These are phyloP conservation scores for Taphrina pruni DNA, from an alignment of 1,139 yeast genomes.

Conservation along the genomic window DNA sequence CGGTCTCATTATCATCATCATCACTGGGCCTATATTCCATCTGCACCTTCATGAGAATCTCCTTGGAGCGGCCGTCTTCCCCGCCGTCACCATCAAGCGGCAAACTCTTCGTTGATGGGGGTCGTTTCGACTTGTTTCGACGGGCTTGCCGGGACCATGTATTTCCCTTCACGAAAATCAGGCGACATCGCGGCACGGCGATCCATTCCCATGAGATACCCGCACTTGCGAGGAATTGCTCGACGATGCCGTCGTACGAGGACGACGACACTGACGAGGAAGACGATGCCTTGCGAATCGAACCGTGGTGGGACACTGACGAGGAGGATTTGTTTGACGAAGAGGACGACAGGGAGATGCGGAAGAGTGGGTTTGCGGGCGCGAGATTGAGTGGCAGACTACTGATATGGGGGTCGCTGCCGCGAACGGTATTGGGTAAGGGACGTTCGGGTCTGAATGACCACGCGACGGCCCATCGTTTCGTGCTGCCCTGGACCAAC, in stretches of 20 bases:
- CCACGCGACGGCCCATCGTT: slow-evolving; percentile 56
- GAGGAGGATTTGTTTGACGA: background rate
- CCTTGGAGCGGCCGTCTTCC: background rate
- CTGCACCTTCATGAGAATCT: background rate
- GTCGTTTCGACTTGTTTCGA: slow-evolving; percentile 27
- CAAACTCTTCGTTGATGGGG: too few species aligned
- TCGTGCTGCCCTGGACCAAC: slow-evolving; percentile 45
- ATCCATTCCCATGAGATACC: slow-evolving; percentile 10
- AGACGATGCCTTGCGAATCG: too few species aligned
- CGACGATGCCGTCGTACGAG: slow-evolving; percentile 2
- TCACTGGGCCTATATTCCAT: background rate
- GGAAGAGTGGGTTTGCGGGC: background rate
- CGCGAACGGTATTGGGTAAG: slow-evolving; percentile 26
- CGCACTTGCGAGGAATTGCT: background rate
- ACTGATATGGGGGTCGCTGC: background rate
- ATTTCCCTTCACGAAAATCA: slow-evolving; percentile 40
- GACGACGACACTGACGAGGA: too few species aligned
- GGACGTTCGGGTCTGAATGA: slow-evolving; percentile 46
- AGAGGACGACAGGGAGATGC: background rate
- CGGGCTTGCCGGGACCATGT: slow-evolving; percentile 46
- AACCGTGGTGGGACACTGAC: too few species aligned
- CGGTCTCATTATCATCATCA: too few species aligned
- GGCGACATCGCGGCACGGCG: slow-evolving; percentile 2
- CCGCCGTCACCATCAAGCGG: too few species aligned
- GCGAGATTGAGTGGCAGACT: background rate